Evolutionary conservation across 2,329 filamentous ascomycete species (phyloP), one percentile per base, ranked within the genome.

Genomic region (Aspergillus quadricinctus): DNA sequence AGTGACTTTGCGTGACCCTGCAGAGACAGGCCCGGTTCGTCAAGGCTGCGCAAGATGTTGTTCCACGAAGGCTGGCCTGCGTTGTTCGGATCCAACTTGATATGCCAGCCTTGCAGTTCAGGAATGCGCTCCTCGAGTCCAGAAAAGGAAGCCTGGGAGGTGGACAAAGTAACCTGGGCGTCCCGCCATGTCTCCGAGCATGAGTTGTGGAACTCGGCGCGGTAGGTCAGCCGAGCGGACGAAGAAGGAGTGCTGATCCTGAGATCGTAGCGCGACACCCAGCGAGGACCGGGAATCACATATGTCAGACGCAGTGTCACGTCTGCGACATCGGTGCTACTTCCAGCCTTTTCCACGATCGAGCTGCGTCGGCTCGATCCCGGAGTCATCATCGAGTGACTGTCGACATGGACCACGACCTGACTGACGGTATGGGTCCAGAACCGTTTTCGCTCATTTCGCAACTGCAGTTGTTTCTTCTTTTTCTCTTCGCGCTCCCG

Each of bases 161-260:
- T 88, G 2, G 85, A 88, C 4, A 88, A 78, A 0, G 79, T 80
- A 40, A 88, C 72, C 59, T 80, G 82, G 67, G 83, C 81, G 69
- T 83, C 80, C 29, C 74, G 75, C 86, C 86, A 88, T 0, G 80
- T 83, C 72, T 88, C 86, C 0, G 82, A 84, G 0, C 84, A 87
- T 51, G 75, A 75, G 70, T 88, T 88, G 55, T 78, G 80, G 52
- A 88, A 80, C 60, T 82, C 79, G 1, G 85, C 85, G 54, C 86
- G 82, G 66, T 88, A 88, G 63, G 80, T 80, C 14, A 88, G 75
- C 4, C 72, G 72, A 1, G 78, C 84, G 0, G 79, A 78, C 50
- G 78, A 80, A 21, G 70, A 76, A 0, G 80, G 78, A 1, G 85
- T 85, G 11, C 78, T 83, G n/a, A 88, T 76, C 52, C 79, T 79